Base-by-base conservation (phyloP, 441 rosid species). In the Aleurites moluccanus region DNA sequence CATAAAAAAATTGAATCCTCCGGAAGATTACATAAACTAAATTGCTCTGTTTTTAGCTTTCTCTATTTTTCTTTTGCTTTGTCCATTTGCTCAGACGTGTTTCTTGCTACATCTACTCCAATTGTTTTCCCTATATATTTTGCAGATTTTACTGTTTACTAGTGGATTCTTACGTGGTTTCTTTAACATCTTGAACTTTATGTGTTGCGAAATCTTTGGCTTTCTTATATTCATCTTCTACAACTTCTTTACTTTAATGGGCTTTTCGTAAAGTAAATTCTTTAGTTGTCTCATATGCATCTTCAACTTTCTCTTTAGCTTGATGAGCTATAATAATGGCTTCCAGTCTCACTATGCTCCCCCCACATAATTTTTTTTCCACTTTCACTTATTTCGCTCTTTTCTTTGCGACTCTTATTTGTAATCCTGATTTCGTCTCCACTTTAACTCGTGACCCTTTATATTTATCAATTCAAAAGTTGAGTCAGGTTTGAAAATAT, bases 231-330 rank as follows among this genome's bases (percentile, higher is more conserved):
- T 67, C 28, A n/a, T 55, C 30, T n/a, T 64, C 70, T 30, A 49
- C 60, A 13, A 6, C 57, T 53, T 53, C 23, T 20, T 53, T 53
- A 18, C 13, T 14, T 47, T 47, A 11, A 47, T 47, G 50, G 15
- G 50, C 50, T 47, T 47, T 47, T 2, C 10, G 50, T 0, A 14
- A 47, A 10, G 60, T 18, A 40, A 8, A 15, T 15, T 67, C 67
- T 40, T 60, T 68, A 3, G 80, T 23, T 13, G 55, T 50, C 69
- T 44, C 76, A 1, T 70, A 68, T 0, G 38, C 67, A 0, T 73
- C 73, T 71, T 74, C 79, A 0, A 72, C 85, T 10, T 15, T 62
- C n/a, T 82, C 84, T 73, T 78, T 85, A 1, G 63, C 78, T 10
- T 75, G 82, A 3, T 75, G 73, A 0, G 80, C 81, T 71, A 56